phyloP scores from a whole-genome alignment of 2,329 filamentous ascomycete genomes.

The Penicillium sp. region DNA sequence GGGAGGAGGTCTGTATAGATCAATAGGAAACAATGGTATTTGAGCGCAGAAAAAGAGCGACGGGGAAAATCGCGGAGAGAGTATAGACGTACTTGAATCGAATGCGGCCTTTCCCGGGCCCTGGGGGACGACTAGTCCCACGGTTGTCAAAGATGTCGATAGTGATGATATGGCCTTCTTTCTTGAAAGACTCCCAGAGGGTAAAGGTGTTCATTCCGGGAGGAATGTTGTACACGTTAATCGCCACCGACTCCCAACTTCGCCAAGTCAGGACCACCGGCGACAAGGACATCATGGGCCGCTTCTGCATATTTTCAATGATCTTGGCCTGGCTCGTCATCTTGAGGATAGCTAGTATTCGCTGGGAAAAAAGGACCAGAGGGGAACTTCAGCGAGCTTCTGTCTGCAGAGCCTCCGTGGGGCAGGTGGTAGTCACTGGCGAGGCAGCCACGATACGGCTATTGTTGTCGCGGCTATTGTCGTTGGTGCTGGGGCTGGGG shows the following conservation, averaged over 20 bases:
- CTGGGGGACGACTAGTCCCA: conserved; percentile 42
- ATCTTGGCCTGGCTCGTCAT: background rate
- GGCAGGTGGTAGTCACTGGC: no score
- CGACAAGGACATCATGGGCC: background rate
- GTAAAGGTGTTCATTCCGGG: conserved; percentile 37
- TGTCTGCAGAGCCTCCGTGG: no score
- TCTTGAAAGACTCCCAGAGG: conserved; percentile 57
- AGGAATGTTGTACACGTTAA: conserved; percentile 44
- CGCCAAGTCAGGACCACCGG: conserved; percentile 39
- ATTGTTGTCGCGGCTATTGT: no score
- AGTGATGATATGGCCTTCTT: conserved; percentile 57
- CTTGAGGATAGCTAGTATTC: background rate
- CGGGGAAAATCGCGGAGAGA: background rate
- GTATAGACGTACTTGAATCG: conserved; percentile 57
- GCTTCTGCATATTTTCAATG: no score
- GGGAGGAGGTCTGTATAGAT: conserved; percentile 54
- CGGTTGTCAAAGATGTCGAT: conserved; percentile 61
- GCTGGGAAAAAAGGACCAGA: no score
- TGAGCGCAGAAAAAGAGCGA: background rate
- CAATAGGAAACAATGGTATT: background rate
- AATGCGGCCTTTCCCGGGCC: conserved; percentile 53
- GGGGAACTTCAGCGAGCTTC: no score
- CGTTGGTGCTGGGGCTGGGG: no score
- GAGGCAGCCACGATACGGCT: no score
- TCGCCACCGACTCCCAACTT: conserved; percentile 42